Conservation (phyloP, 2,329 filamentous ascomycete species). For the Sclerotiophoma versabilis region DNA sequence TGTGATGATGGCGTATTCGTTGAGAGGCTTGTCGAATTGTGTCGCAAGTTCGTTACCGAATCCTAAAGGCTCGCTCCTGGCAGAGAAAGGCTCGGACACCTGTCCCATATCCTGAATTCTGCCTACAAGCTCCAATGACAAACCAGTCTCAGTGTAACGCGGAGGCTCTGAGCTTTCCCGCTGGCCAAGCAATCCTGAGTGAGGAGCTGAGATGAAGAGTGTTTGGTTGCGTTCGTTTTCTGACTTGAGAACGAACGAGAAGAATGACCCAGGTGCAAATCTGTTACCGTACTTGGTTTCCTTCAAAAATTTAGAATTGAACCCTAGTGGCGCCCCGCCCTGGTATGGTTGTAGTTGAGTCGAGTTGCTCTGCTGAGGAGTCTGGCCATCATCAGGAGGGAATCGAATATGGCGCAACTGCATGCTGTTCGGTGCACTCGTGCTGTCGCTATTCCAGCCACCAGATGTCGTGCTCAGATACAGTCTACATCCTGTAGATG, state of each 20-base stretch:
- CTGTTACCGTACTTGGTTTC: conserved; percentile 59
- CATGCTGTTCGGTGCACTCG: conserved; percentile 87
- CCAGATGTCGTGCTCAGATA: conserved; percentile 91
- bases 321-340: conserved; percentile 32
- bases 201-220: conserved; percentile 85
- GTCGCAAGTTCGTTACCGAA: conserved; percentile 96
- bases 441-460: conserved; percentile 67
- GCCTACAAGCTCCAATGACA: conserved; percentile 78
- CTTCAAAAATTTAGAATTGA: conserved; percentile 37
- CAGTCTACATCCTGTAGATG: conserved; percentile 86
- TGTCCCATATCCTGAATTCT: conserved; percentile 80
- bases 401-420: conserved; percentile 97
- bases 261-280: conserved; percentile 89
- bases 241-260: conserved; percentile 78
- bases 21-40: conserved; percentile 85
- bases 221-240: conserved; percentile 66
- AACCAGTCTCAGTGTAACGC: conserved; percentile 79
- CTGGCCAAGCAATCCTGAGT: conserved; percentile 81
- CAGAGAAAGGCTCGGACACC: conserved; percentile 71
- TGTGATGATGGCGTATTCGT: conserved; percentile 89
- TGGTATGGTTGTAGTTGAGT: conserved; percentile 43
- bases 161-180: conserved; percentile 60
- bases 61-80: conserved; percentile 70
- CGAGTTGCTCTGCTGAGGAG: conserved; percentile 29
- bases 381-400: conserved; percentile 65